A percentile compares a stretch with the other conserved stretches of the same genome.
phyloP scores from a whole-genome alignment of 306 rosid genomes.

The Sophora flavescens region DNA sequence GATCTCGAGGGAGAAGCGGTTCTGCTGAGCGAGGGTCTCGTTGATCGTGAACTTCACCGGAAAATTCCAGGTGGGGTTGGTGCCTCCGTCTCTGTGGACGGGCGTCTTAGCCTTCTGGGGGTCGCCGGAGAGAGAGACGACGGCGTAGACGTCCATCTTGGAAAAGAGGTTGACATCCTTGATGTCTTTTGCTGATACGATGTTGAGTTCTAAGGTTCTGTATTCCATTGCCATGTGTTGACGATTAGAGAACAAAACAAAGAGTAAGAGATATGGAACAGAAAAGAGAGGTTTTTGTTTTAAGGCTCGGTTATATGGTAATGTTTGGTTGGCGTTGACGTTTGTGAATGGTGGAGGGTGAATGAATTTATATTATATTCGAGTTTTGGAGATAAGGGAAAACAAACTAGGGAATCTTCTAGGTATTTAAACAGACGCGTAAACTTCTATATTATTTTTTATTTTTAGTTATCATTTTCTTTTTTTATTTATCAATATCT shows the following conservation, averaged over 20 bases:
- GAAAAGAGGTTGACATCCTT: constrained; percentile 69
- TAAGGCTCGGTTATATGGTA: not conserved
- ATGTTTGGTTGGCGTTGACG: not conserved
- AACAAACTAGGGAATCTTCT: constrained; percentile 26
- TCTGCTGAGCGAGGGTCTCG: constrained; percentile 49
- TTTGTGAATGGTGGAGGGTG: not conserved
- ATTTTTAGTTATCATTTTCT: not conserved
- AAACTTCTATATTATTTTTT: not conserved
- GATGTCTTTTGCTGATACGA: constrained; percentile 75
- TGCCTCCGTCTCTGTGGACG: constrained; percentile 56
- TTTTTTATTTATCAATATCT: not conserved
- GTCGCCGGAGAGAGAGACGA: constrained; percentile 67
- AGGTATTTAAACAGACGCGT: not conserved
- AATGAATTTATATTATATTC: not conserved
- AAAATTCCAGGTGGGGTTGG: constrained; percentile 71
- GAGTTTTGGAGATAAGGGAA: not conserved
- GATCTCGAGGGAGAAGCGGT: constrained; percentile 59
- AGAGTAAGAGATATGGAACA: not conserved
- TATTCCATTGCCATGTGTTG: constrained; percentile 46
- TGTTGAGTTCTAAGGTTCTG: constrained; percentile 65
- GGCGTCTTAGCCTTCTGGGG: constrained; percentile 52
- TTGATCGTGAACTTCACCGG: constrained; percentile 56
- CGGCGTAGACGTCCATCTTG: constrained; percentile 82
- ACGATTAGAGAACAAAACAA: not conserved
- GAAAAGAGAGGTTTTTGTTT: not conserved